A percentile compares a stretch with the other conserved stretches of the same genome.
Conservation (phyloP, 2,329 filamentous ascomycete genomes). For the Phoma sp. region DNA sequence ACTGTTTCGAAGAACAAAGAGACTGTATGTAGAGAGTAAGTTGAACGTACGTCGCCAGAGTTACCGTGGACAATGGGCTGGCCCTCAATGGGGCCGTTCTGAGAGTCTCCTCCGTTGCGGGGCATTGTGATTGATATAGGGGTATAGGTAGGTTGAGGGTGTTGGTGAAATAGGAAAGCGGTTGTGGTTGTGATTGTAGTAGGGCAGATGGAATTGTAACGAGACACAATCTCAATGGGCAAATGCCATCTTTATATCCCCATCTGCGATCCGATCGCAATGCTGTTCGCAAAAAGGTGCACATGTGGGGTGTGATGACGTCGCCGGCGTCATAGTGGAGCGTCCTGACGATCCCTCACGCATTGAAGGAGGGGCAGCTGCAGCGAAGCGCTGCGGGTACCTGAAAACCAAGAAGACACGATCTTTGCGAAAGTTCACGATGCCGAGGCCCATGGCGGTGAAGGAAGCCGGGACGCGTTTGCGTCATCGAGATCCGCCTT, state of each 20-base stretch:
- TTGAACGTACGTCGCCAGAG: constrained; percentile 39
- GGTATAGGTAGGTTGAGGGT: neutral
- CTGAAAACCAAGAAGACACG: constrained; percentile 1
- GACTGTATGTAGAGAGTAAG: too few relatives aligned
- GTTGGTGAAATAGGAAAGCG: neutral
- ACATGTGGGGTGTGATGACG: constrained; percentile 13
- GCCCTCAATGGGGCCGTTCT: constrained; percentile 50
- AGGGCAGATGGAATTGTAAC: too few relatives aligned
- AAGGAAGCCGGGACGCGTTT: neutral
- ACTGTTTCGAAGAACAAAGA: too few relatives aligned
- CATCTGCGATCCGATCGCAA: neutral
- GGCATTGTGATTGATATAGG: constrained; percentile 39
- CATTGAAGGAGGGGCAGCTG: neutral
- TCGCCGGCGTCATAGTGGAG: constrained; percentile 16
- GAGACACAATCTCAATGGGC: neutral
- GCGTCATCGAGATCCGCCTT: neutral
- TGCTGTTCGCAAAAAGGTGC: constrained; percentile 16
- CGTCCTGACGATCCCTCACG: constrained; percentile 9
- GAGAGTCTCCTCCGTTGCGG: constrained; percentile 48
- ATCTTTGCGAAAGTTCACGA: neutral
- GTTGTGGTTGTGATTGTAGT: neutral
- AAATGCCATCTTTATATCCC: constrained; percentile 4
- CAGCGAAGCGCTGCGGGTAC: constrained; percentile 9
- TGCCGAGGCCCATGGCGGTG: neutral
- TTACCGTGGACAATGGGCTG: constrained; percentile 48